Evolutionary conservation across 345 rosid species (phyloP).

Genomic region (Clausena lansium): DNA sequence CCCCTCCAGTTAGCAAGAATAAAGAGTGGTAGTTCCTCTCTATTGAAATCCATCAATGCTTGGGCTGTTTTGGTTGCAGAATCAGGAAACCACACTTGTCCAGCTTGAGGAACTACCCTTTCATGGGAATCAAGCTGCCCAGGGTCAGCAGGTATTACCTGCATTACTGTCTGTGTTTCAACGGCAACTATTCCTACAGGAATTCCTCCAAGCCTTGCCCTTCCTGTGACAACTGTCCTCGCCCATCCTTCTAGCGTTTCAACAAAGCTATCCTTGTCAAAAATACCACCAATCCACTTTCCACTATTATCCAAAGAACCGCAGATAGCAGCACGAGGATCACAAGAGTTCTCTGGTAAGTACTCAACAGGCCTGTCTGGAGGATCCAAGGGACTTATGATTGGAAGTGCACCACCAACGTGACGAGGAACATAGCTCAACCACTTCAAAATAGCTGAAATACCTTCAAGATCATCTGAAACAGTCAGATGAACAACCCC

Average conservation of each 20-base stretch:
- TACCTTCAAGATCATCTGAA: conserved; percentile 96
- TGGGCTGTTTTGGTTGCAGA: conserved; percentile 97
- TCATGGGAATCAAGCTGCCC: conserved; percentile 99
- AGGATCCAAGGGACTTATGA: conserved; percentile 60
- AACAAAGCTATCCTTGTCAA: conserved; percentile 88
- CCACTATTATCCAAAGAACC: conserved; percentile 64
- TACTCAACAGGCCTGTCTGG: conserved; percentile 90
- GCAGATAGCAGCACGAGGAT: conserved; percentile 95
- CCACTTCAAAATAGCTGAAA: conserved; percentile 91
- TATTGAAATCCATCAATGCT: conserved; percentile 92
- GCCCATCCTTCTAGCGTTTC: conserved; percentile 99
- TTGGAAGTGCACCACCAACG: conserved; percentile 81
- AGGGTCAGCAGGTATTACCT: conserved; percentile 98
- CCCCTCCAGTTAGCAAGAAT: conserved; percentile 99
- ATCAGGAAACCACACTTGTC: conserved; percentile 99
- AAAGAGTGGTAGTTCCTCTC: conserved; percentile 92
- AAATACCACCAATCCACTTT: conserved; percentile 94
- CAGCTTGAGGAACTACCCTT: conserved; percentile 98
- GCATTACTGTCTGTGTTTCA: conserved; percentile 98
- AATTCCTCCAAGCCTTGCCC: conserved; percentile 98
- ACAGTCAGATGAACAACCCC: conserved; percentile 99
- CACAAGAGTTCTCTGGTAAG: conserved; percentile 84
- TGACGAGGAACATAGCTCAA: conserved; percentile 82
- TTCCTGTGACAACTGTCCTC: conserved; percentile 98
- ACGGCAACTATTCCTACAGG: conserved; percentile 98